phyloP scores from a whole-genome alignment of 2,329 filamentous ascomycete genomes.

The Calonectria hawksworthii region DNA sequence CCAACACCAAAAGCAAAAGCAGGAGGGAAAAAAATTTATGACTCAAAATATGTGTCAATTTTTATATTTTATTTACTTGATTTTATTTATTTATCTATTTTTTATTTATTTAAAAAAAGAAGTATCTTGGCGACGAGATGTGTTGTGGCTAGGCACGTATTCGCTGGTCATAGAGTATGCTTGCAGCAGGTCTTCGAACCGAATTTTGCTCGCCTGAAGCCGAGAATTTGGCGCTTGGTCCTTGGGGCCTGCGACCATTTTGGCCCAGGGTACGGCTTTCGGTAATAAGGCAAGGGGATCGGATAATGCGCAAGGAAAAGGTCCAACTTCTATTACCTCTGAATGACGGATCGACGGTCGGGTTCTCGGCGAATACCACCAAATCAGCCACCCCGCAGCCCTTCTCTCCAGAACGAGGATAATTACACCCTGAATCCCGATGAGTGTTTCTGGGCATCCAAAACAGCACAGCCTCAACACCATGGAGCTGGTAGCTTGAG shows the following conservation, averaged over 20 bases:
- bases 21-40: not conserved
- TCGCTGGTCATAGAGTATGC: not conserved
- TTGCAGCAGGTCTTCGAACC: no score
- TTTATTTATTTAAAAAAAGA: no score
- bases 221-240: not conserved
- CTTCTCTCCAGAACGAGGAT: not conserved
- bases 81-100: not conserved
- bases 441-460: not conserved
- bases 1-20: not conserved
- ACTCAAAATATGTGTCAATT: not conserved
- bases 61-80: not conserved
- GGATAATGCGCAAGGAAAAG: not conserved
- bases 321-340: not conserved
- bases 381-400: not conserved
- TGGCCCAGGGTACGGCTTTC: not conserved
- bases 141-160: not conserved
- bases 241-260: not conserved
- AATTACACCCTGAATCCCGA: not conserved
- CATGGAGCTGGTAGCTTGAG: not conserved
- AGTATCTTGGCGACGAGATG: not conserved
- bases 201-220: not conserved
- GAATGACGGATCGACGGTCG: not conserved
- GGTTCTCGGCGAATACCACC: not conserved
- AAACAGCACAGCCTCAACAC: not conserved
- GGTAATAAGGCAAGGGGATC: slow-evolving; percentile 1